These are phyloP conservation scores for Picea glauca DNA, from an alignment of 75 land plant species.

Conservation along the genomic window DNA sequence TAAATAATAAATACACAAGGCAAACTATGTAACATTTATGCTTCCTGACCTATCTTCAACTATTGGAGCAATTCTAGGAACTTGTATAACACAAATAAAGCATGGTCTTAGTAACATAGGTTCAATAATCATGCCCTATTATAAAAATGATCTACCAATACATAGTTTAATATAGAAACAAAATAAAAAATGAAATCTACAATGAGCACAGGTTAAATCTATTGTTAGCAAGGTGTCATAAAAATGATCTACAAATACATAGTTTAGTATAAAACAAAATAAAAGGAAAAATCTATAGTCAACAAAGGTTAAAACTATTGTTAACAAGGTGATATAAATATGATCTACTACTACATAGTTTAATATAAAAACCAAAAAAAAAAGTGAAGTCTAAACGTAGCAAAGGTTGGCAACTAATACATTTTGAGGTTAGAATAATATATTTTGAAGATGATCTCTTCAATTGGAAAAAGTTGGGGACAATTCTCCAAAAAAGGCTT, in stretches of 20 bases:
- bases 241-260: not conserved
- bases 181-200: no score
- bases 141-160: not conserved
- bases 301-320: not conserved
- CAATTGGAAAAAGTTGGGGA: no score
- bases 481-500: no score
- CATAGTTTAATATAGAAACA: no score
- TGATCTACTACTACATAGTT: no score
- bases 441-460: no score
- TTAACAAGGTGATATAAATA: no score
- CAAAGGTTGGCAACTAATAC: no score
- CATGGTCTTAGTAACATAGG: not conserved
- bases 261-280: not conserved
- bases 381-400: no score
- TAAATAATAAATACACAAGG: not conserved
- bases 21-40: not conserved
- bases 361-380: no score
- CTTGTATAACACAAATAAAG: not conserved
- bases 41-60: not conserved
- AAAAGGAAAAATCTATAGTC: not conserved
- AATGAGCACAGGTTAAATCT: not conserved
- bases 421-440: no score
- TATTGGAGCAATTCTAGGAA: conserved; percentile 3
- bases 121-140: not conserved
- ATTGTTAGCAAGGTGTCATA: not conserved